Percentiles rank a stretch among this genome's conserved stretches.
Conservation (phyloP, 177 flowering plant genomes). For the Vitis hybrid region DNA sequence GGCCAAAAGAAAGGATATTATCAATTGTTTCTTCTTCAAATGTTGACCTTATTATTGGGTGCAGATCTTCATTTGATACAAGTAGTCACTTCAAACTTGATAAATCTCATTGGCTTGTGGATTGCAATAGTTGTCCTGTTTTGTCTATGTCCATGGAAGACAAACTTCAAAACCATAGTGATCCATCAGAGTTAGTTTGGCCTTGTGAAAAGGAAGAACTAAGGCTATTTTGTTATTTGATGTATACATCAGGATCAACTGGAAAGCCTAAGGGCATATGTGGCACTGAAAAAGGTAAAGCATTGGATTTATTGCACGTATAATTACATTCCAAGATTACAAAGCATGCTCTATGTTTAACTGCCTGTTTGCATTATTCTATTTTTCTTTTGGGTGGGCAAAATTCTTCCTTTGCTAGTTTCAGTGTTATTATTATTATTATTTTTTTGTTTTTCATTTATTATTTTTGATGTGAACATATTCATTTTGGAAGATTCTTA, state of each 20-base stretch:
- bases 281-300: constrained; percentile 83
- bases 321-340: too few relatives aligned
- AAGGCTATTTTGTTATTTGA: constrained; percentile 70
- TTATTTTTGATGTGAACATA: too few relatives aligned
- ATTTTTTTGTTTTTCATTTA: too few relatives aligned
- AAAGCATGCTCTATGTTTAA: neutral
- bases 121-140: constrained; percentile 33
- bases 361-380: neutral
- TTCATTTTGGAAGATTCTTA: too few relatives aligned
- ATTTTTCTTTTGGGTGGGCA: too few relatives aligned
- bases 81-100: constrained; percentile 20
- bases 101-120: constrained; percentile 46
- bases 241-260: constrained; percentile 96
- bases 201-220: constrained; percentile 54
- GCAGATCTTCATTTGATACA: constrained; percentile 26
- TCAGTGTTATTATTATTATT: too few relatives aligned
- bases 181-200: constrained; percentile 29
- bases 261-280: constrained; percentile 95
- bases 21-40: constrained; percentile 56
- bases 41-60: constrained; percentile 50
- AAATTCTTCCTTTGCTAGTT: too few relatives aligned
- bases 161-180: constrained; percentile 13
- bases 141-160: constrained; percentile 46
- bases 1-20: constrained; percentile 74
- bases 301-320: neutral